Base-by-base conservation (phyloP, 2,329 filamentous ascomycete genomes). In the Cercospora sesami region DNA sequence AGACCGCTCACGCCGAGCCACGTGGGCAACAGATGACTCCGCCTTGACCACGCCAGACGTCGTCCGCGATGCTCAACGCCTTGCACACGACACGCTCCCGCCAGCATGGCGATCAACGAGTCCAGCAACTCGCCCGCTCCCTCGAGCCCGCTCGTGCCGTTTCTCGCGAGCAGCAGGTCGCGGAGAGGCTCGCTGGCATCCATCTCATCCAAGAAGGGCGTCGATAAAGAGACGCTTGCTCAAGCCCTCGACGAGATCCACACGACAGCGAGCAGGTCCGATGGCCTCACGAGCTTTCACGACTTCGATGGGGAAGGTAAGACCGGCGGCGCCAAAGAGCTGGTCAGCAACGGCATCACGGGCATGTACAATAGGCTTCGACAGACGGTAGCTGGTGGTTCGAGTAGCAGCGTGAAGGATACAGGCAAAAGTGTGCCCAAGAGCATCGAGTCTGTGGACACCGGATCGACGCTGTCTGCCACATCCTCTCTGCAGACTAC, bases 211-310 rank as follows among this genome's bases (percentile, higher is more conserved):
- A 75, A 73, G 7, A 71, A 71, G 18, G 72, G 72, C 33, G 81
- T 87, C 48, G 91, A 94, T 78, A 91, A 88, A 76, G 91, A 93
- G 70, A 89, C 91, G 66, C 84, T 94, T 42, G 88, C 91, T 36
- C 87, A 92, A 70, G 87, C 90, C 18, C 87, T 97, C 69, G 91
- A 96, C 80, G 90, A 92, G 74, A 97, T 97, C 73, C 94, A 97
- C 79, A 93, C 85, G 61, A 89, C 91, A 5, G 93, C 94, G n/a
- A 96, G 91, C 76, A 91, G 92, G 77, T 91, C 91, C 36, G 91
- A 91, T 70, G 87, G 89, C 36, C 84, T 98, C 59, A 98, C 94
- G 2, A 96, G 93, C 8, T 98, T 98, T 81, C 96, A 96, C 80
- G 94, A 97, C 76, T 94, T 96, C 75, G 91, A 95, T 70, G 91